A percentile compares a stretch with the other conserved stretches of the same genome.
phyloP scores from a whole-genome alignment of 805 yeast genomes.

The Lipomyces oligophaga region DNA sequence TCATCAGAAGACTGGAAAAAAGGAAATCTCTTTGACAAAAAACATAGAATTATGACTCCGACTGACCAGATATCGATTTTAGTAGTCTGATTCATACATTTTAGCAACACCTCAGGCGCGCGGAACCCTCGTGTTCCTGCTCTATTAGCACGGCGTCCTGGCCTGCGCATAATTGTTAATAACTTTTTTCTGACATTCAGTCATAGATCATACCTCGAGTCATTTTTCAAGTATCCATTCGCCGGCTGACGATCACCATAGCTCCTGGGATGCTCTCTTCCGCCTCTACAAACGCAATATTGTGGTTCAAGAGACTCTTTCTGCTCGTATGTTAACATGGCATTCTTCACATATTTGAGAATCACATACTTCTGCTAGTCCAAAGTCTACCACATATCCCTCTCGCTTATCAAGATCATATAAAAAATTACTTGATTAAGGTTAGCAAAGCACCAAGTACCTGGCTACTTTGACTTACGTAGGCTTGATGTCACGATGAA shows the following conservation, averaged over 20 bases:
- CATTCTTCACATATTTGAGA: not conserved
- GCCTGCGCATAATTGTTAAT: conserved; percentile 32
- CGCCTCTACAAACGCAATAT: conserved; percentile 26
- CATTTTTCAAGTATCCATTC: conserved; percentile 80
- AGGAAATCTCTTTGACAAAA: conserved; percentile 78
- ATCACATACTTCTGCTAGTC: conserved; percentile 63
- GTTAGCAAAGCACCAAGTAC: conserved; percentile 32
- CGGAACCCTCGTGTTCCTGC: conserved; percentile 96
- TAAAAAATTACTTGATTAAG: conserved; percentile 56
- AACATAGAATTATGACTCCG: conserved; percentile 78
- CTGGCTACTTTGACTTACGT: conserved; percentile 41
- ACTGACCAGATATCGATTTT: conserved; percentile 91
- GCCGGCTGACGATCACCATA: conserved; percentile 37
- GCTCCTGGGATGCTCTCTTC: conserved; percentile 31
- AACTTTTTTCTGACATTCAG: not conserved
- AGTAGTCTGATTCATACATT: conserved; percentile 77
- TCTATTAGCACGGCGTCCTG: conserved; percentile 89
- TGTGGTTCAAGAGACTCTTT: conserved; percentile 23
- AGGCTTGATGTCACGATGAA: conserved; percentile 91
- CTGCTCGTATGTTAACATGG: conserved; percentile 1
- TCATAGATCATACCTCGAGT: conserved; percentile 47
- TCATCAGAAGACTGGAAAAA: conserved; percentile 93
- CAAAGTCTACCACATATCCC: conserved; percentile 89
- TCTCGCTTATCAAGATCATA: conserved; percentile 61
- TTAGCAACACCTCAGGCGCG: conserved; percentile 88